Evolutionary conservation across 345 rosid species (phyloP), one percentile per base, ranked within the genome.

Genomic region (Citrus medica): DNA sequence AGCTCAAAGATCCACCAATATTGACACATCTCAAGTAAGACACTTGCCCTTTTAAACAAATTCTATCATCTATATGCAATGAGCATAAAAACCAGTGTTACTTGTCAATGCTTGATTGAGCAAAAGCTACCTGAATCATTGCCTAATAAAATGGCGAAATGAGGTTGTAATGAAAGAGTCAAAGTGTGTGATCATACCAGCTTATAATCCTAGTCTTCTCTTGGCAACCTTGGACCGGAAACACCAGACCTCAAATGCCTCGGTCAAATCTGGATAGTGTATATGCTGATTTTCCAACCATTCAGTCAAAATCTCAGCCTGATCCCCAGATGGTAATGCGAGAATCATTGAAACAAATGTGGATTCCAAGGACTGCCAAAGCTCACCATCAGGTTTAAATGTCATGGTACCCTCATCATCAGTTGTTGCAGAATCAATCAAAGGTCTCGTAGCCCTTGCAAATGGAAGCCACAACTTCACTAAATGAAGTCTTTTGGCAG

Each of bases 241-340:
- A 85, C 98, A 92, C 99, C 98, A 95, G 62, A 87, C 87, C 81
- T 95, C 98, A 76, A 93, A 93, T 64, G 93, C 99, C 83, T 95
- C 97, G 0, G 96, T 91, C 77, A 95, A 85, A 84, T 95, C 97
- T 21, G 98, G 99, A 88, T 93, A 95, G 48, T 28, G 73, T 51
- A 84, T 59, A 76, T 85, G 81, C 66, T 88, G 87, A 10, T 84
- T 87, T 21, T 82, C 85, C 75, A 93, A 81, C 99, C 99, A 95
- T 66, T 91, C 96, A 3, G 88, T 85, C 85, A 95, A 82, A 86
- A 95, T 89, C 86, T 89, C 90, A 32, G 98, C 92, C 78, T 91
- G 98, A 46, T 95, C 91, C n/a, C 77, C 80, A 7, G 98, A 93
- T 65, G 98, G 97, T 76, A 95, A 85, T 22, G 98, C 86, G 9